Evolutionary conservation across 2,329 filamentous ascomycete genomes (phyloP).

Genomic region (Paecilomyces fulvus): DNA sequence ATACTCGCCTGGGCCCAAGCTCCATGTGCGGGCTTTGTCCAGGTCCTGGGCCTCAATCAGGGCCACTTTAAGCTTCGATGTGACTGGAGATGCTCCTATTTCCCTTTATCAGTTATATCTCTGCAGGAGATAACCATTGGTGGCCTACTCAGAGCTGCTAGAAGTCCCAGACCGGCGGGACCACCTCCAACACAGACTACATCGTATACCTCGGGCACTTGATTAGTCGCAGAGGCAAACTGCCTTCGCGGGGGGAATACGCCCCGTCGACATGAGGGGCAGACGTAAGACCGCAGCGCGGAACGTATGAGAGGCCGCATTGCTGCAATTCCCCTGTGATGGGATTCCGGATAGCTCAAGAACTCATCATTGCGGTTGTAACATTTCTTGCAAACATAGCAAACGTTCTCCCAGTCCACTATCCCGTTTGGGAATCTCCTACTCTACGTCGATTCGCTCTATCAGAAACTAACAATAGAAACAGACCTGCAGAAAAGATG

Average conservation of each 20-base stretch:
- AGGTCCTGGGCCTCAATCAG: constrained; percentile 88
- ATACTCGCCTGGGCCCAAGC: constrained; percentile 59
- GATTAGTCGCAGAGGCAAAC: constrained; percentile 25
- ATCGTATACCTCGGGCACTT: constrained; percentile 70
- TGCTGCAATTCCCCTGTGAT: constrained; percentile 6
- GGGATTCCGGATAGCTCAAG: background rate
- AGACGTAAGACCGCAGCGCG: constrained; percentile 30
- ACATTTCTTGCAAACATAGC: constrained; percentile 3
- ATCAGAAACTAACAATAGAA: background rate
- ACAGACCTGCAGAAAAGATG: background rate
- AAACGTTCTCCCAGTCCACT: background rate
- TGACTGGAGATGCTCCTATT: constrained; percentile 66
- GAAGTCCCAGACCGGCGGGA: constrained; percentile 75
- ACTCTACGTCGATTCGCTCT: background rate
- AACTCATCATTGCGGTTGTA: background rate
- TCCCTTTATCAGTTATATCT: constrained; percentile 13
- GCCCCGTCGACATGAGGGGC: constrained; percentile 29
- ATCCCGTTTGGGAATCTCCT: background rate
- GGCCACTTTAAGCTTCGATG: constrained; percentile 70
- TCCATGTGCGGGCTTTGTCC: constrained; percentile 57
- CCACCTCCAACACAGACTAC: constrained; percentile 87
- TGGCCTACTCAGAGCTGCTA: constrained; percentile 63
- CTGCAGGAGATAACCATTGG: background rate
- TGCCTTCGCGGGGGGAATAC: constrained; percentile 16
- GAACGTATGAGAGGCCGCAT: constrained; percentile 28